Conservation (phyloP, 306 rosid species). For the Luffa acutangula region DNA sequence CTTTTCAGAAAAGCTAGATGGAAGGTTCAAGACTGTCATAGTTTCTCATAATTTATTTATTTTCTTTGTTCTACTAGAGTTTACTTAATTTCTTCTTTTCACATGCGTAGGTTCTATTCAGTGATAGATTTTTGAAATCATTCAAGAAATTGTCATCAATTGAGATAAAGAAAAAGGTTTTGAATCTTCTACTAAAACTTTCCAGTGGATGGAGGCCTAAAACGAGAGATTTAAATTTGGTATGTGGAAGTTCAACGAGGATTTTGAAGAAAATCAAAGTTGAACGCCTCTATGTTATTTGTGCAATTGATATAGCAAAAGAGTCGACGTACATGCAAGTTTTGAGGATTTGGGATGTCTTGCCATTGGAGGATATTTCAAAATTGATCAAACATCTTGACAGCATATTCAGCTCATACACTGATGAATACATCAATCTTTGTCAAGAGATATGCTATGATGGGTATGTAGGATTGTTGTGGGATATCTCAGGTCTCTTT, state of each 20-base stretch:
- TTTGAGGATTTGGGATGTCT: constrained; percentile 61
- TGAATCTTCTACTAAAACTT: constrained; percentile 47
- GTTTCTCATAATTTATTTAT: not conserved
- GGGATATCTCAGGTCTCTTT: too few relatives aligned
- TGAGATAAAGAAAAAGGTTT: constrained; percentile 28
- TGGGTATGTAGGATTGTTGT: constrained; percentile 27
- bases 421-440: constrained; percentile 33
- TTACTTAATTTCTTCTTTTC: not conserved
- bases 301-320: constrained; percentile 50
- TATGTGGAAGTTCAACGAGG: constrained; percentile 31
- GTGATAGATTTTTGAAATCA: constrained; percentile 59
- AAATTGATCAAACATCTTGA: constrained; percentile 51
- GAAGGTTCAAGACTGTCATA: constrained; percentile 37
- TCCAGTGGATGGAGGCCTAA: constrained; percentile 73
- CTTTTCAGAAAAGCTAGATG: constrained; percentile 51
- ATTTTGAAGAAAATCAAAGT: constrained; percentile 53
- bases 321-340: constrained; percentile 33
- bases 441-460: constrained; percentile 44
- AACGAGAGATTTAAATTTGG: constrained; percentile 19
- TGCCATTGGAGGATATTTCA: constrained; percentile 42
- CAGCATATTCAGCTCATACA: constrained; percentile 38
- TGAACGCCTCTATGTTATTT: constrained; percentile 33
- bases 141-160: constrained; percentile 33
- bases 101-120: constrained; percentile 42
- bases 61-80: not conserved